Evolutionary conservation across 1,284 basidiomycete genomes (phyloP), one percentile per base, ranked within the genome.

Genomic region (Pulchroboletus neoregius): DNA sequence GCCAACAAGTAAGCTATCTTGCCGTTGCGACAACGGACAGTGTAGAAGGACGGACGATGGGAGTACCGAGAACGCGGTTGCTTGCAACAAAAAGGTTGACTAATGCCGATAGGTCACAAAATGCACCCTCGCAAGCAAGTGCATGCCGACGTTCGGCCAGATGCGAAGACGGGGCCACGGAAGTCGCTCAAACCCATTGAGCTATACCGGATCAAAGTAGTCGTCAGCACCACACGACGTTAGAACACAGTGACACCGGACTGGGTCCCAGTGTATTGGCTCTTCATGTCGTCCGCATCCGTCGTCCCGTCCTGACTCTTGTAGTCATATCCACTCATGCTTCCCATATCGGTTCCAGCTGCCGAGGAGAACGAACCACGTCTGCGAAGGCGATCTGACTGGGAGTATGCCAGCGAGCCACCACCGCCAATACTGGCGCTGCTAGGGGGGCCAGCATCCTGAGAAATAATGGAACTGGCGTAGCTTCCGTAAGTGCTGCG

Each of bases 381-480:
- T 31, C 81, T 72, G 12, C 78, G 74, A 45, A 87, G 71, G 27
- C 84, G 71, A 61, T 88, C 85, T 33, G 80, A 84, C 67, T 96
- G 93, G 18, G 87, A 87, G 68, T 83, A 94, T 6, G 85, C 83
- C 61, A 94, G 79, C 6, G 67, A 52, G 12, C 65, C 62, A 23
- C 60, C 71, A 44, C 61, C 70, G 42, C 75, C 71, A 30, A 75
- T 74, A 20, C 67, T 75, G 40, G 73, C 68, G 45, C 65, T 72
- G 41, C 74, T 72, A 47, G 74, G 76, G 5, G 78, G 76, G 1
- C 85, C 87, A 30, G 75, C 80, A 67, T 94, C 91, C 65, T 94
- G 93, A 30, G 92, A 94, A 52, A 93, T 85, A 64, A 94, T 90
- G 12, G 90, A 94, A 32, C 85, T 88, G 2, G 91, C 92, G 63